phyloP scores from a whole-genome alignment of 768 basidiomycete species.

The Tubosaeta brunneosetosa region DNA sequence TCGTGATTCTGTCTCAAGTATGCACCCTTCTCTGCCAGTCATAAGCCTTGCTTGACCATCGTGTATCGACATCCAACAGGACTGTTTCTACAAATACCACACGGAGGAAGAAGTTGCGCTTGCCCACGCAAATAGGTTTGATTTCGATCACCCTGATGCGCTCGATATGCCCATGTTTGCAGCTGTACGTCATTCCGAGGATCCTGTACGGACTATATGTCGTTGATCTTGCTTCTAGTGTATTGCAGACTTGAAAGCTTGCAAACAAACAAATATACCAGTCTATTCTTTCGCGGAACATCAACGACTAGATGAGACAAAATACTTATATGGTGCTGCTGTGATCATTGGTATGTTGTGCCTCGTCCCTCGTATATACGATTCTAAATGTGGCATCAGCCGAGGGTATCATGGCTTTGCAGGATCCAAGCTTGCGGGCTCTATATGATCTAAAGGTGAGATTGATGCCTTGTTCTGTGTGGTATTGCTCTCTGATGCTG shows the following conservation, averaged over 20 bases:
- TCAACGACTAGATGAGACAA: conserved; percentile 71
- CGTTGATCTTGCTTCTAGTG: conserved; percentile 47
- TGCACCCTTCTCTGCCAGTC: conserved; percentile 2
- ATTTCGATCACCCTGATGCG: conserved; percentile 90
- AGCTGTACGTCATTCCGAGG: conserved; percentile 43
- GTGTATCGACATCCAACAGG: conserved; percentile 40
- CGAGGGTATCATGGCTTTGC: conserved; percentile 89
- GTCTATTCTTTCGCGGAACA: conserved; percentile 93
- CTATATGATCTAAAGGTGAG: conserved; percentile 89
- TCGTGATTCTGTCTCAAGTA: conserved; percentile 89
- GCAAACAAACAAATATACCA: conserved; percentile 83
- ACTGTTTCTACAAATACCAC: conserved; percentile 90
- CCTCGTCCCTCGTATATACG: neutral
- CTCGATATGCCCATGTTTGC: conserved; percentile 89
- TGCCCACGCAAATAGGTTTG: conserved; percentile 77
- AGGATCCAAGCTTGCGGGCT: conserved; percentile 70
- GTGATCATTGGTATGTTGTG: conserved; percentile 72
- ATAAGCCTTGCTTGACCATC: neutral
- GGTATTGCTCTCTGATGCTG: neutral
- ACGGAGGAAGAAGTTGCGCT: conserved; percentile 71
- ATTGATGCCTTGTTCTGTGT: neutral
- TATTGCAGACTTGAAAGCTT: conserved; percentile 77
- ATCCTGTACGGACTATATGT: neutral
- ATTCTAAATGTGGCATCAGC: conserved; percentile 36
- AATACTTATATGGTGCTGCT: conserved; percentile 90